Evolutionary conservation across 2,329 filamentous ascomycete species (phyloP), one percentile per base, ranked within the genome.

Genomic region (Pseudonectria foliicola): DNA sequence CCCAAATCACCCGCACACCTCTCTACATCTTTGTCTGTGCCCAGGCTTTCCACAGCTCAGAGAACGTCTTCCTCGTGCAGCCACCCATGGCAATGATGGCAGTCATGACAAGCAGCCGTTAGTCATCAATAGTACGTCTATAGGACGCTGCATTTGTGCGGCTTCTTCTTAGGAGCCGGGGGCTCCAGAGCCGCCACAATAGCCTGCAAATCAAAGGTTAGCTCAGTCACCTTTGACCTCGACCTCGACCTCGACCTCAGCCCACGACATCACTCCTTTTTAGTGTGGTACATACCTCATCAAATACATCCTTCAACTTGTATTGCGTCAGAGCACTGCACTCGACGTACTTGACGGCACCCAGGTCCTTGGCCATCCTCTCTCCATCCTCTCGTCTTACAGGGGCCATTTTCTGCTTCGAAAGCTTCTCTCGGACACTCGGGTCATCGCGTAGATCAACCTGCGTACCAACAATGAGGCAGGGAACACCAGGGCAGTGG

Each of bases 291-390:
- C 75, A 52, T 75, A 95, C 89, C 84, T 96, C 92, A 56, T 98
- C 92, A 65, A 98, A 98, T 13, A 98, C 92, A 59, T 96, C 92
- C 74, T 98, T 98, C 48, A 98, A 70, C 68, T 95, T 95, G 70
- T 89, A 95, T 70, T 98, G 92, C 44, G 92, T 96, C 62, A 98
- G 69, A 38, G 92, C 92, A 59, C 89, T 95, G 71, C 92, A 98
- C 69, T 98, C 92, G 46, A 96, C 92, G 54, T 98, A 98, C 72
- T 95, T 96, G 54, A 98, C 87, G 5, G 92, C 92, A 43, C 88
- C 88, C n/a, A 96, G 69, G 45, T 96, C 90, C 70, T 90, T 95
- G 3, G 92, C 90, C 87, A 96, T 95, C 51, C 80, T 75, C 63
- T 96, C 90, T 34, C 92, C 92, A 49, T 95, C 89, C 62, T 95